Evolutionary conservation across 2,329 filamentous ascomycete genomes (phyloP), one percentile per base, ranked within the genome.

Genomic region (Verticillium dahliae): DNA sequence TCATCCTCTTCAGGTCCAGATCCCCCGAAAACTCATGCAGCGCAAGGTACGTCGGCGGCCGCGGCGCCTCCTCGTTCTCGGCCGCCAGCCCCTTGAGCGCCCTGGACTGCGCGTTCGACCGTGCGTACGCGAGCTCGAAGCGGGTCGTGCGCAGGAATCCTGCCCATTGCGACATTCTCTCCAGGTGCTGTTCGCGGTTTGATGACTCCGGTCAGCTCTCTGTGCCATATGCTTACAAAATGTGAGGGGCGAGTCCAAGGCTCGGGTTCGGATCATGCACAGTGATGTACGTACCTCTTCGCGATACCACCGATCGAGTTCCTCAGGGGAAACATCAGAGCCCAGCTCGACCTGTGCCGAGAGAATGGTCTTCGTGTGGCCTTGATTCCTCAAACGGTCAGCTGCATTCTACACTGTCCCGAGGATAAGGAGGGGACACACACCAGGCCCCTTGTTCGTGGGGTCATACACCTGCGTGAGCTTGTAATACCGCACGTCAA

Each of bases 61-160:
- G 39, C 2, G 67, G 60, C 15, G 54, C 59, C 1, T 61, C 58
- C 56, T 68, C 67, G 13, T 65, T 64, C 4, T 60, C 61, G 3
- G 67, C 57, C 1, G 67, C 57, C 15, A 69, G 55, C 27, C 67
- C 67, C 57, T 68, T 68, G 27, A 66, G 61, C 5, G 61, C 63
- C 13, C 67, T 60, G 1, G 66, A 68, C 57, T 68, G 64, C 2
- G 66, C 65, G 60, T 68, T 67, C 6, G 64, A 65, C 13, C 67
- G 60, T 1, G 67, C 61, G n/a, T 62, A 65, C 2, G 60, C 62
- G 13, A 69, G 63, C 59, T 66, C 63, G 59, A 66, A 70, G 7
- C 65, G 58, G 3, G 67, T 70, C 6, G 67, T 67, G 14, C 69
- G 64, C 1, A 69, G 61, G 60, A 69, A 69, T 3, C 69, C 68